A percentile compares a stretch with the other conserved stretches of the same genome.
phyloP scores from a whole-genome alignment of 2,329 filamentous ascomycete species.

The Talaromyces funiculosus region DNA sequence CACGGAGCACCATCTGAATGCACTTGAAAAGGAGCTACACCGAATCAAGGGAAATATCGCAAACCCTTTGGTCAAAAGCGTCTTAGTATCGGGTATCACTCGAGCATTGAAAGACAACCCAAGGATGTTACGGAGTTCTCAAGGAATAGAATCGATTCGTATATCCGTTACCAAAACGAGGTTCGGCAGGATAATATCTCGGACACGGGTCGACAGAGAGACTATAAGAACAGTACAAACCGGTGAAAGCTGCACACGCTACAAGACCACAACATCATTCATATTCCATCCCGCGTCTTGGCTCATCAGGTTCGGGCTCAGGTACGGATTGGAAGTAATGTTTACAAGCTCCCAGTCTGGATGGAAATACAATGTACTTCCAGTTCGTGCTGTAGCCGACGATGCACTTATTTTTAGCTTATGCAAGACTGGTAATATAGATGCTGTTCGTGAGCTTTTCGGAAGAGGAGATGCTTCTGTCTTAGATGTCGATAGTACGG shows the following conservation, averaged over 20 bases:
- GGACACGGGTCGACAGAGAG: not conserved
- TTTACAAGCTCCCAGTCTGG: not conserved
- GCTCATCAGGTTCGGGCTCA: constrained; percentile 6
- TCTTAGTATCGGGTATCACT: constrained; percentile 1
- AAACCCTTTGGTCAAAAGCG: not conserved
- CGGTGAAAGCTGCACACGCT: not conserved
- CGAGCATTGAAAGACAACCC: not conserved
- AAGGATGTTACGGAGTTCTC: not conserved
- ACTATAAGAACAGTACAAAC: not conserved
- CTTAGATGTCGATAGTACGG: not conserved
- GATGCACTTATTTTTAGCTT: constrained; percentile 8
- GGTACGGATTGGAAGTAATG: constrained; percentile 4
- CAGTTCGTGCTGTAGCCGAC: constrained; percentile 2
- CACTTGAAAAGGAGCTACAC: constrained; percentile 1
- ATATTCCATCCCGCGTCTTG: constrained; percentile 6
- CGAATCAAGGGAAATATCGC: not conserved
- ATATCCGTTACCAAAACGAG: not conserved
- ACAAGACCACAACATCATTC: constrained; percentile 7
- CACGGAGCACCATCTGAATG: not conserved
- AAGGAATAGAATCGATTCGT: not conserved
- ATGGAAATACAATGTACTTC: not conserved
- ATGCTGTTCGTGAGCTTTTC: constrained; percentile 5
- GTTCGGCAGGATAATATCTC: constrained; percentile 1
- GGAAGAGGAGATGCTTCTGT: constrained; percentile 4
- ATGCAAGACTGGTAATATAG: not conserved